phyloP scores from a whole-genome alignment of 2,329 filamentous ascomycete species.

The Nemania sp. region DNA sequence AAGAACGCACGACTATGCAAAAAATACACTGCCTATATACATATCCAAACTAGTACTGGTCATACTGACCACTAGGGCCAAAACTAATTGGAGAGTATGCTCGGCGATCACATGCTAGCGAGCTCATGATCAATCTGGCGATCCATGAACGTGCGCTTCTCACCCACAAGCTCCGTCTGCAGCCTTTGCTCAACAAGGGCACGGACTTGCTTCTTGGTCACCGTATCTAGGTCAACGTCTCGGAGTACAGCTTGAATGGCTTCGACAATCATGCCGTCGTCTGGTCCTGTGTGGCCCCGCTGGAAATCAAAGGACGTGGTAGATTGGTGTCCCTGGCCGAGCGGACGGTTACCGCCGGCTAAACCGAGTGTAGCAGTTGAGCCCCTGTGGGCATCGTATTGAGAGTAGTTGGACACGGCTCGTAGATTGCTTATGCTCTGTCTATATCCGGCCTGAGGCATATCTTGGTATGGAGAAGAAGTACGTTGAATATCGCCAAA shows the following conservation, averaged over 20 bases:
- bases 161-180: constrained; percentile 84
- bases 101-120: constrained; percentile 75
- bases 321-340: constrained; percentile 54
- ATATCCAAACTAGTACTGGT: not conserved
- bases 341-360: constrained; percentile 50
- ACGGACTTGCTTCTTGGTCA: constrained; percentile 96
- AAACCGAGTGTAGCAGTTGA: constrained; percentile 54
- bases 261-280: constrained; percentile 79
- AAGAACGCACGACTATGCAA: constrained; percentile 23
- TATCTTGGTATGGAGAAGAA: constrained; percentile 62
- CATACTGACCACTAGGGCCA: not conserved
- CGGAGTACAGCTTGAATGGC: constrained; percentile 80
- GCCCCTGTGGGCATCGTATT: constrained; percentile 44
- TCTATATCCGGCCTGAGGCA: constrained; percentile 48
- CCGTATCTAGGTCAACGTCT: constrained; percentile 92
- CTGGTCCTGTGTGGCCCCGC: constrained; percentile 64
- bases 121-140: constrained; percentile 90
- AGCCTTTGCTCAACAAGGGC: constrained; percentile 91
- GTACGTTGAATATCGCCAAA: constrained; percentile 57
- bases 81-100: not conserved
- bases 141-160: constrained; percentile 88
- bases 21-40: constrained; percentile 20
- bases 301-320: constrained; percentile 64
- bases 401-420: constrained; percentile 51
- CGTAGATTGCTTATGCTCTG: constrained; percentile 67